Evolutionary conservation across 2,329 filamentous ascomycete species (phyloP).

Genomic region (Juglanconis juglandina): DNA sequence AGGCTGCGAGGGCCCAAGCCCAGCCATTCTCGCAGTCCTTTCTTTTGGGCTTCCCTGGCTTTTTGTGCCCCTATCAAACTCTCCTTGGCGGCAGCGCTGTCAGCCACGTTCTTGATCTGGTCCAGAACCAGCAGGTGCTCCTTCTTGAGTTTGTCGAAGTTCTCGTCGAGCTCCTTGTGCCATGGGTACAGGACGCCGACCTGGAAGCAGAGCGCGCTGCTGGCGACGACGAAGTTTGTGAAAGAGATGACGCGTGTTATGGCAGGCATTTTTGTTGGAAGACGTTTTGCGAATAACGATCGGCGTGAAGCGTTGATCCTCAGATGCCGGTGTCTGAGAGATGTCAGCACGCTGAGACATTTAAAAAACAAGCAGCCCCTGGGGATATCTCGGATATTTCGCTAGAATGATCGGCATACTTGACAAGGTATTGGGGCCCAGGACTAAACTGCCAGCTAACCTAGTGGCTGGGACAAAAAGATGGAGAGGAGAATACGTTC

Average conservation of each 20-base stretch:
- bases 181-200: conserved; percentile 69
- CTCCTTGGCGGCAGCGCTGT: background rate
- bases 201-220: conserved; percentile 63
- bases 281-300: background rate
- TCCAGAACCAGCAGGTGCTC: conserved; percentile 49
- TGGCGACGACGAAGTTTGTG: conserved; percentile 64
- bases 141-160: conserved; percentile 56
- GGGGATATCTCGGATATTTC: background rate
- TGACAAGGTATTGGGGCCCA: background rate
- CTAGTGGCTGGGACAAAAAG: background rate
- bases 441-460: background rate
- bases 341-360: background rate
- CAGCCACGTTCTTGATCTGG: background rate
- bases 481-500: background rate
- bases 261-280: conserved; percentile 1
- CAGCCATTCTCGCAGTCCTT: background rate
- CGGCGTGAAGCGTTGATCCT: background rate
- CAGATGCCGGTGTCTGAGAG: background rate
- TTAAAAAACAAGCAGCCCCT: background rate
- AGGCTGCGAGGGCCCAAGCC: background rate
- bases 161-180: conserved; percentile 63
- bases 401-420: background rate
- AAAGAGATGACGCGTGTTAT: conserved; percentile 50
- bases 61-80: background rate
- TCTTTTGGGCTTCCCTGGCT: background rate